Evolutionary conservation across 2,329 filamentous ascomycete species (phyloP).

Genomic region (Chrysosporium queenslandicum): DNA sequence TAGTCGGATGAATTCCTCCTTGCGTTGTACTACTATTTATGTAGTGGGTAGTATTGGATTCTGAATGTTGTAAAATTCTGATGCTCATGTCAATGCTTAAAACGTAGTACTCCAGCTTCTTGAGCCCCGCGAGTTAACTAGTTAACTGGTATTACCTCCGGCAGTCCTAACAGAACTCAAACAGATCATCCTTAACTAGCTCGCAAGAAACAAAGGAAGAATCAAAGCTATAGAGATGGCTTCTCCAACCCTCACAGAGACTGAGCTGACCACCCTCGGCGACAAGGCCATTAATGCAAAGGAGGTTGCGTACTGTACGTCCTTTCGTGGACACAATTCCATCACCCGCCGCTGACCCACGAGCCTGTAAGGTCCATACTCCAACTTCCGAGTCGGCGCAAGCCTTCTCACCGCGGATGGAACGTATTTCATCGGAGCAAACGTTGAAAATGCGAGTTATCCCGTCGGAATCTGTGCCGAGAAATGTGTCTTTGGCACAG

Average conservation of each 20-base stretch:
- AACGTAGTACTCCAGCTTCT: no score
- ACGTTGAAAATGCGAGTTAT: conserved; percentile 87
- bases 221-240: conserved; percentile 9
- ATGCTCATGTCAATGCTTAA: no score
- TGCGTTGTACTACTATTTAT: no score
- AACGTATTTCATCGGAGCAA: conserved; percentile 61
- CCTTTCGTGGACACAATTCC: not conserved
- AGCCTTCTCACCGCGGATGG: conserved; percentile 56
- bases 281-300: conserved; percentile 61
- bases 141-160: no score
- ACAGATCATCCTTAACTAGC: no score
- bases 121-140: no score
- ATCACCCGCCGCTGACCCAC: not conserved
- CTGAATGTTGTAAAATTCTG: no score
- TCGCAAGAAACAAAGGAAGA: not conserved
- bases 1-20: no score
- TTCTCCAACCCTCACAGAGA: conserved; percentile 40
- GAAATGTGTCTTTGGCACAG: conserved; percentile 74
- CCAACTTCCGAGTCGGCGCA: conserved; percentile 80
- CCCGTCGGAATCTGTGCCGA: conserved; percentile 95
- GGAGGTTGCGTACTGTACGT: conserved; percentile 65
- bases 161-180: no score
- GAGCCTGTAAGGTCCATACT: conserved; percentile 59
- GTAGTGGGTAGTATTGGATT: no score
- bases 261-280: conserved; percentile 57